Base-by-base conservation (phyloP, 495 filamentous ascomycete genomes). In the Penicillium soppii region DNA sequence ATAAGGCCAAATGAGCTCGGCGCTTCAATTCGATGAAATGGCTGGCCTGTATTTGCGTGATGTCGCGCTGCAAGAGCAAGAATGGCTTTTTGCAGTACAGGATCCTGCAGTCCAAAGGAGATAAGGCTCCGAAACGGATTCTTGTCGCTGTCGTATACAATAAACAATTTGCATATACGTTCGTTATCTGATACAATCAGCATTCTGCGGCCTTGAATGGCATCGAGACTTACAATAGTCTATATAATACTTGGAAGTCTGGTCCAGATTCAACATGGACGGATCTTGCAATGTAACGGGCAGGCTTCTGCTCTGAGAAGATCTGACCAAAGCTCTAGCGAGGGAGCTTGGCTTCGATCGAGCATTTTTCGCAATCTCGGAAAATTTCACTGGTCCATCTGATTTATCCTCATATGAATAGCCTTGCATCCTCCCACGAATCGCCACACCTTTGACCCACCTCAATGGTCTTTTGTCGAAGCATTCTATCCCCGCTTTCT, bases 51-150 rank as follows among this genome's bases (percentile, higher is more conserved):
- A 42, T 65, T 77, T n/a, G 70, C 74, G 29, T 73, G 68, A 38
- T 84, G 81, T 27, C 82, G 72, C 9, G 81, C 80, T 0, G 80
- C 75, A 19, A 78, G 75, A 15, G 80, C 79, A 23, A 81, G 54
- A 38, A 84, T 63, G 19, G 79, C 70, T 44, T 77, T 72, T 17
- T 74, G 59, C 16, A 84, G 66, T 40, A 74, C 73, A n/a, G 71
- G 66, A 35, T 78, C 73, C 5, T 67, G 52, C 25, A 71, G 53
- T 5, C 76, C 70, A n/a, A 80, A 64, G 0, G 79, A 66, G 15
- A 83, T 66, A 20, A 83, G 57, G 29, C 65, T 69, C 25, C 81
- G 68, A 49, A 83, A 80, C 4, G 81, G 81, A 50, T 84, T 84
- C 23, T 62, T 71, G 42, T 68, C 53, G 17, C 69, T 73, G 47